These are phyloP conservation scores for Podospora pseudopauciseta DNA, from an alignment of 495 filamentous ascomycete species.

Conservation along the genomic window DNA sequence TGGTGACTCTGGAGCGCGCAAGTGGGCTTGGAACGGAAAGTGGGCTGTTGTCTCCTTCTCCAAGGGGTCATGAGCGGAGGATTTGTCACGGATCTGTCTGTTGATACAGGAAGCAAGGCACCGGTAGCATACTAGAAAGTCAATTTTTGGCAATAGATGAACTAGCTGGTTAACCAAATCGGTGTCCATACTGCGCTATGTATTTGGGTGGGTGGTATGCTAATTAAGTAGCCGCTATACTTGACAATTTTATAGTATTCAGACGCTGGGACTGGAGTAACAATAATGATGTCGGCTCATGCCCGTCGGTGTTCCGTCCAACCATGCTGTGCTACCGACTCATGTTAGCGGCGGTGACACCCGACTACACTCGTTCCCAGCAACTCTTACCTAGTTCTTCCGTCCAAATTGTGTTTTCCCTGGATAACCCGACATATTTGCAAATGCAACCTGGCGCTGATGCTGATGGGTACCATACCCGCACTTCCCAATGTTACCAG, in stretches of 20 bases:
- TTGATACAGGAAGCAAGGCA: not conserved
- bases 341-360: not conserved
- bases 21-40: slow-evolving; percentile 97
- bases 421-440: not conserved
- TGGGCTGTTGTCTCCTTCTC: slow-evolving; percentile 94
- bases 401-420: not conserved
- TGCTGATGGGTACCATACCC: not conserved
- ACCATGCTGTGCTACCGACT: not conserved
- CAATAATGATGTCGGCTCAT: not conserved
- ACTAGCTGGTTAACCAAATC: not conserved
- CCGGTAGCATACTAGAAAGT: not conserved
- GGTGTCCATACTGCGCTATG: too few species aligned
- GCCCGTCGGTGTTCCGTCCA: not conserved
- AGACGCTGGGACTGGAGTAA: not conserved
- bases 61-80: slow-evolving; percentile 29
- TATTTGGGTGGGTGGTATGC: too few species aligned
- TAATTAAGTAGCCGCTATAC: too few species aligned
- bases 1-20: slow-evolving; percentile 65
- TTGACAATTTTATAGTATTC: not conserved
- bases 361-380: not conserved
- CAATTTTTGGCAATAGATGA: not conserved
- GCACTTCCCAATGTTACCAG: not conserved
- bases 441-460: not conserved
- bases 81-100: not conserved
- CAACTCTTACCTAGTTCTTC: not conserved